These are phyloP conservation scores for Yamadazyma blattariae DNA, from an alignment of 1,139 yeast species.

Conservation along the genomic window DNA sequence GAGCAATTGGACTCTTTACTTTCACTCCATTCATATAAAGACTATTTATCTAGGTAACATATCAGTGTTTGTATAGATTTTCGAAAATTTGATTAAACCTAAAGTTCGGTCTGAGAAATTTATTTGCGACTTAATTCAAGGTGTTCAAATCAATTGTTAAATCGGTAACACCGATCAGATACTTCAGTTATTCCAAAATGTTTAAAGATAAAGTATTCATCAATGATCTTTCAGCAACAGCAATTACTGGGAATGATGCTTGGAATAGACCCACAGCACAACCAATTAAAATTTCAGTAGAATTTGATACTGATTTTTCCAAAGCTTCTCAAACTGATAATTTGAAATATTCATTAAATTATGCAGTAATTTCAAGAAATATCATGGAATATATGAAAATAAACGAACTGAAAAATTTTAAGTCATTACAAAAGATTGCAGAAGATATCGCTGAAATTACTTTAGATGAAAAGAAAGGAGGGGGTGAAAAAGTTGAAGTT, in stretches of 20 bases:
- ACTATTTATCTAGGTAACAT: too few relatives aligned
- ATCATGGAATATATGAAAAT: conserved; percentile 50
- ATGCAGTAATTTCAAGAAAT: conserved; percentile 76
- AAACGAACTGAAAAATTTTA: conserved; percentile 46
- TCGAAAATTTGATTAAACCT: too few relatives aligned
- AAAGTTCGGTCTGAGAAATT: too few relatives aligned
- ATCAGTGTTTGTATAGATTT: too few relatives aligned
- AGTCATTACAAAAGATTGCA: conserved; percentile 56
- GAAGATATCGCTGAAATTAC: conserved; percentile 49
- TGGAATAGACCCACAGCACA: conserved; percentile 74
- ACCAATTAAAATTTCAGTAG: conserved; percentile 60
- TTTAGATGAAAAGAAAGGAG: conserved; percentile 45
- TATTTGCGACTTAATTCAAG: too few relatives aligned
- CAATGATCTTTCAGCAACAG: conserved; percentile 55
- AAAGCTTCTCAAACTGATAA: conserved; percentile 76
- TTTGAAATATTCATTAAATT: conserved; percentile 75
- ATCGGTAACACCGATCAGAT: conserved; percentile 21
- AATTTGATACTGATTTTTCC: conserved; percentile 65
- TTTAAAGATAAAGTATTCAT: conserved; percentile 55
- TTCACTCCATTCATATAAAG: too few relatives aligned
- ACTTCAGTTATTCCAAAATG: conserved; percentile 17
- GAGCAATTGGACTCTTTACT: too few relatives aligned
- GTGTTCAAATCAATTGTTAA: conserved; percentile 1
- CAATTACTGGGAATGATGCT: conserved; percentile 71
- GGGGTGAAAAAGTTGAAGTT: conserved; percentile 50